phyloP scores from a whole-genome alignment of 2,329 filamentous ascomycete genomes.

The Fusarium subglutinans region DNA sequence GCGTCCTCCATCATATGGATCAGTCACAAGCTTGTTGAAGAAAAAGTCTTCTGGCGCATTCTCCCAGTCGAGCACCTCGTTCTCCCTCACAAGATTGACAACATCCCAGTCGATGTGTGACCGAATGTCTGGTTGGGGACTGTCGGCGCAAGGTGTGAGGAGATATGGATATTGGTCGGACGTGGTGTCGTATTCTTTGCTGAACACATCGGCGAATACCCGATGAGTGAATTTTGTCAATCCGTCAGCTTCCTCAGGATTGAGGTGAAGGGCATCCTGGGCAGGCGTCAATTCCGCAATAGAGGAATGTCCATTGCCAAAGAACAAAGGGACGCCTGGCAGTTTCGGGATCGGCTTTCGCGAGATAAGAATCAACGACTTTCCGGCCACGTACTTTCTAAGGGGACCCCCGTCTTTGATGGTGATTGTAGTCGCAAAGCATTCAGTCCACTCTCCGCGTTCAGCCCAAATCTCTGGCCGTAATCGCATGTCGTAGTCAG shows the following conservation, averaged over 20 bases:
- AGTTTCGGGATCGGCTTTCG: slow-evolving; percentile 70
- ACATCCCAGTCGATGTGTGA: slow-evolving; percentile 69
- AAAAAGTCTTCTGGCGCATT: slow-evolving; percentile 60
- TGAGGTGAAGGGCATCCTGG: slow-evolving; percentile 53
- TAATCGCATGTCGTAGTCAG: slow-evolving; percentile 77
- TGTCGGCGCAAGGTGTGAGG: slow-evolving; percentile 68
- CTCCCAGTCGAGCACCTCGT: slow-evolving; percentile 51
- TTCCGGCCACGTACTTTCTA: slow-evolving; percentile 60
- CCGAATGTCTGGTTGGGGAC: neutral
- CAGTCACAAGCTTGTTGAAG: slow-evolving; percentile 62
- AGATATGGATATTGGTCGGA: slow-evolving; percentile 80
- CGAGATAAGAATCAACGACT: slow-evolving; percentile 76
- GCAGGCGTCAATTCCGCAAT: slow-evolving; percentile 62
- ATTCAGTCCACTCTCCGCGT: slow-evolving; percentile 49
- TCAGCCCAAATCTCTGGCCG: slow-evolving; percentile 80
- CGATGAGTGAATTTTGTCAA: slow-evolving; percentile 79
- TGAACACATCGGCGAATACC: slow-evolving; percentile 86
- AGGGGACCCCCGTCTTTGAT: slow-evolving; percentile 67
- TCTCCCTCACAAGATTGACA: slow-evolving; percentile 53
- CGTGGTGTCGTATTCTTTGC: slow-evolving; percentile 79
- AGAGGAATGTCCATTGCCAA: slow-evolving; percentile 71
- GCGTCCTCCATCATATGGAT: slow-evolving; percentile 70
- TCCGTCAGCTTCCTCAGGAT: slow-evolving; percentile 55
- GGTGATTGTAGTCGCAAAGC: slow-evolving; percentile 71
- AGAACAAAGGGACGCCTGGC: slow-evolving; percentile 76